Base-by-base conservation (phyloP, 2,329 filamentous ascomycete genomes). In the Aspergillus aculeatinus region DNA sequence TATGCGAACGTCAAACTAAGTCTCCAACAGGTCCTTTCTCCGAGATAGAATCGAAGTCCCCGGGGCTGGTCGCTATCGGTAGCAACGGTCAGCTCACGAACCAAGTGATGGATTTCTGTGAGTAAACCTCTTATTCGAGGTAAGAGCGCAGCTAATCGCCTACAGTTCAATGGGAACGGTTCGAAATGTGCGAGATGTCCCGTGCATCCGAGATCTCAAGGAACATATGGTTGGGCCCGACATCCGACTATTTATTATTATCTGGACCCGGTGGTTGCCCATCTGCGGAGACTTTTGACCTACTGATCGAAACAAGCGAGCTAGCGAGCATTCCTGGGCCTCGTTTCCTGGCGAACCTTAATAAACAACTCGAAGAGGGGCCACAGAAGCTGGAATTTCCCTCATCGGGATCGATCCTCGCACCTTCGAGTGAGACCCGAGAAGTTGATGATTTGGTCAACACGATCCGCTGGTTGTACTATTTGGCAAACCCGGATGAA, bases 101-200 rank as follows among this genome's bases (percentile, higher is more conserved):
- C 29, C 85, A 88, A 19, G 87, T 95, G 25, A 82, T 96, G 69
- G 93, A 98, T 75, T 95, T 99, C 73, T 91, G 83, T 85, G 74
- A 77, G 81, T 75, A 25, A n/a, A 9, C 16, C 9, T 33, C 23
- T 59, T 31, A 57, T 58, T 29, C 48, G 48, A 50, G 51, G 19
- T 44, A 39, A 48, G 4, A 21, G 12, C 21, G 9, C 50, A 50
- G 42, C 54, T 48, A 39, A 11, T 19, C 60, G 66, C 57, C 70
- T 39, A 55, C 11, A 85, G 82, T 91, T 72, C 88, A 90, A 67
- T 91, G 92, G 79, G 95, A 99, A 75, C 85, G 93, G 59, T 77
- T 86, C 53, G 95, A 99, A 78, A 98, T 99, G 94, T 92, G 90
- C 74, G 84, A 84, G 60, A 97, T 98, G 94, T 93, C 94, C 11